Percentiles rank a stretch among this genome's conserved stretches.
Evolutionary conservation across 805 yeast species (phyloP).

Genomic region (Tetrapisispora arboricola): DNA sequence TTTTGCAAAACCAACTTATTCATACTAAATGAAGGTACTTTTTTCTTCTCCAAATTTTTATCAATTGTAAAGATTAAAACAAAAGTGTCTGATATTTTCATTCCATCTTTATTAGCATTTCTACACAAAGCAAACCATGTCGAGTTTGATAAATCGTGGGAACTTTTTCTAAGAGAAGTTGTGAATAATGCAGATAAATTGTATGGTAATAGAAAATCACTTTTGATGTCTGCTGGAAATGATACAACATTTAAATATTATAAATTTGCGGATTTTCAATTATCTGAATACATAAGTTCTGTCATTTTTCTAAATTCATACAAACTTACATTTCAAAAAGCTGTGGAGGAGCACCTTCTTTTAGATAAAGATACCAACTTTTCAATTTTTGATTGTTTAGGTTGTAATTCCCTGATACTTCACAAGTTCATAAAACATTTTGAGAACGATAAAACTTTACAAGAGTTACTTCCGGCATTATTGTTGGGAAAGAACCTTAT

Average conservation of each 20-base stretch:
- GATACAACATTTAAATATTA: background rate
- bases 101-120: background rate
- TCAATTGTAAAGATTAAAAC: background rate
- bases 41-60: background rate
- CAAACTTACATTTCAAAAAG: conserved; percentile 50
- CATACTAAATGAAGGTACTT: background rate
- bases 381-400: conserved; percentile 32
- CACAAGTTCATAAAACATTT: conserved; percentile 26
- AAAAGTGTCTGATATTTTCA: background rate
- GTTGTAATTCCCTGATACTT: conserved; percentile 19
- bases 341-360: conserved; percentile 53
- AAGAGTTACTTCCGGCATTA: background rate
- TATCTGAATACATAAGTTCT: background rate
- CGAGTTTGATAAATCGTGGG: background rate
- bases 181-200: background rate
- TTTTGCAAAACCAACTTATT: background rate
- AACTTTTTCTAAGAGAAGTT: background rate
- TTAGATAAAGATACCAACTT: conserved; percentile 41
- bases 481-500: background rate
- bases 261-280: background rate
- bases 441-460: background rate
- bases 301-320: conserved; percentile 35
- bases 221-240: background rate
- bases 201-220: background rate
- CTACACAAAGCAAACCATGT: background rate